These are phyloP conservation scores for Phytophthora lateralis DNA, from an alignment of 352 stramenopile species.

Conservation along the genomic window DNA sequence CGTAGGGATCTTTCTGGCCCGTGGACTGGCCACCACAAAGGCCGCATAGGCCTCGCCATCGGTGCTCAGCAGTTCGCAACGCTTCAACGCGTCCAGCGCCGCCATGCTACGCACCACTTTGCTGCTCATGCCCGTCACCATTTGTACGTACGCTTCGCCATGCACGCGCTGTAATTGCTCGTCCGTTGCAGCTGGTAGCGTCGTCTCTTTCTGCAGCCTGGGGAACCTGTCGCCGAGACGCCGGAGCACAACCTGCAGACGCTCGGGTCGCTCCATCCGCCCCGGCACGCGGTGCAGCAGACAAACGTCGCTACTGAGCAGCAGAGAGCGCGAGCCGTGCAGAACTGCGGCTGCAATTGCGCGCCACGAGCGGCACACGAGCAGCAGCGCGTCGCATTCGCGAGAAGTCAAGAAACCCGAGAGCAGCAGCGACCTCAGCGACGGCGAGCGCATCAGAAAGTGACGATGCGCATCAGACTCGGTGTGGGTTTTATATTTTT, in stretches of 20 bases:
- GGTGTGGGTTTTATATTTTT: too few species aligned
- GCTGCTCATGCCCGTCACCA: conserved; percentile 47
- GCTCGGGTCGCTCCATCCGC: conserved; percentile 56
- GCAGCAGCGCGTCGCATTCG: conserved; percentile 24
- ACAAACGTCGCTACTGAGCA: conserved; percentile 64
- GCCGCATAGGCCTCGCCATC: conserved; percentile 10
- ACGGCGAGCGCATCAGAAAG: conserved; percentile 22
- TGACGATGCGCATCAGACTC: conserved; percentile 2
- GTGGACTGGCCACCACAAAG: conserved; percentile 14
- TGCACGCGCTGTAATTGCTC: conserved; percentile 67
- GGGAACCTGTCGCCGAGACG: conserved; percentile 43
- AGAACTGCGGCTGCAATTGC: conserved; percentile 30
- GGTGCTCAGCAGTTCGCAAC: conserved; percentile 6
- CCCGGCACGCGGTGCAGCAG: conserved; percentile 47
- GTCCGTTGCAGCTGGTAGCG: conserved; percentile 41
- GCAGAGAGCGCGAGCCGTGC: conserved; percentile 33
- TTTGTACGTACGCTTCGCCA: conserved; percentile 57
- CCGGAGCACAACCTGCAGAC: conserved; percentile 50
- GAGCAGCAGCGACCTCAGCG: conserved; percentile 13
- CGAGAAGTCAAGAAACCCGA: conserved; percentile 20
- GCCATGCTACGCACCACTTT: conserved; percentile 73
- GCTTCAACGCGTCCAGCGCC: conserved; percentile 43
- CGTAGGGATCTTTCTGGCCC: conserved; percentile 20
- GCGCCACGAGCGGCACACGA: conserved; percentile 41
- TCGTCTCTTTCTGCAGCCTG: conserved; percentile 24